These are phyloP conservation scores for Hymenotorrendiella dingleyae DNA, from an alignment of 2,329 filamentous ascomycete genomes.

Conservation along the genomic window DNA sequence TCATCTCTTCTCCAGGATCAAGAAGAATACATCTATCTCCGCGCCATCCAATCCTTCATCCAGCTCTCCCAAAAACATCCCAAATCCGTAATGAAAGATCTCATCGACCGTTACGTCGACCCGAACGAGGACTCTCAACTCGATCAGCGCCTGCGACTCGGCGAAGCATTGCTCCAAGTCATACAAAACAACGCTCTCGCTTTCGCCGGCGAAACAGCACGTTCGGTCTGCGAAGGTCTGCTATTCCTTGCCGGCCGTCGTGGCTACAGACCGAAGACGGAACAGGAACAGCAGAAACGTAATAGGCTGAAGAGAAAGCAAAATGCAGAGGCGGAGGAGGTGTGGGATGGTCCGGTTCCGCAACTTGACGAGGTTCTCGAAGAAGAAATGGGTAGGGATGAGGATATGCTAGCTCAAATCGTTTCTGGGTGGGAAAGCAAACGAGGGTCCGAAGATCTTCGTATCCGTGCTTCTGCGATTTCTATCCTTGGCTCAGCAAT, in stretches of 20 bases:
- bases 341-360: constrained; percentile 48
- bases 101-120: constrained; percentile 65
- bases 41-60: constrained; percentile 57
- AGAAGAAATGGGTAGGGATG: constrained; percentile 23
- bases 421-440: constrained; percentile 63
- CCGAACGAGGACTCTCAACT: constrained; percentile 49
- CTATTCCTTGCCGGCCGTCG: constrained; percentile 60
- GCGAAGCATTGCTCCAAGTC: constrained; percentile 60
- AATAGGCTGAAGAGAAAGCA: constrained; percentile 43
- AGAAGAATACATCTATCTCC: constrained; percentile 67
- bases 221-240: constrained; percentile 50
- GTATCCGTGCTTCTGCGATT: constrained; percentile 63
- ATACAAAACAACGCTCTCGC: constrained; percentile 54
- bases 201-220: constrained; percentile 48
- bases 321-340: constrained; percentile 45
- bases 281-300: constrained; percentile 47
- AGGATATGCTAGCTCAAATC: constrained; percentile 51
- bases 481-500: constrained; percentile 56
- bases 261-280: constrained; percentile 53
- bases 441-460: constrained; percentile 60
- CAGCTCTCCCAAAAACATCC: constrained; percentile 57
- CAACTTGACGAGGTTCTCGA: constrained; percentile 38
- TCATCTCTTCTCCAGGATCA: constrained; percentile 57
- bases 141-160: constrained; percentile 61
- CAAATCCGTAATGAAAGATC: constrained; percentile 52